Conservation (phyloP, 768 basidiomycete genomes). For the Baorangia bicolor region DNA sequence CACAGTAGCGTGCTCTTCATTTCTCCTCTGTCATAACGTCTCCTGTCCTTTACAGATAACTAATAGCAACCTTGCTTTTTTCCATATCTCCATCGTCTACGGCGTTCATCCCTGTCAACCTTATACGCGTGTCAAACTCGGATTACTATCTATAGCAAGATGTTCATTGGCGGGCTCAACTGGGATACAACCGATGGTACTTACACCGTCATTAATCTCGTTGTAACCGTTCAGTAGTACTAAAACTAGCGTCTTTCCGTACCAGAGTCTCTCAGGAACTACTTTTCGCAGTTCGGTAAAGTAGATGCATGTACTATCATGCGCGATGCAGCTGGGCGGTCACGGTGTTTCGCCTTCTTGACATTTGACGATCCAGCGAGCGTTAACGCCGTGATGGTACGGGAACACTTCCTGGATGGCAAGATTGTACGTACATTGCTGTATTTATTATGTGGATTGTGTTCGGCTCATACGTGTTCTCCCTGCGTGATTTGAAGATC, state of each 20-base stretch:
- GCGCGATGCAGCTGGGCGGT: slow-evolving; percentile 93
- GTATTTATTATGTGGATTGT: slow-evolving; percentile 11
- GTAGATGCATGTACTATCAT: slow-evolving; percentile 99
- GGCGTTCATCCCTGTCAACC: slow-evolving; percentile 26
- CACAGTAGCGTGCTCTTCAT: slow-evolving; percentile 73
- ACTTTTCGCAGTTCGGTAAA: slow-evolving; percentile 95
- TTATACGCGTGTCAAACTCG: slow-evolving; percentile 25
- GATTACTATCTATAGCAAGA: slow-evolving; percentile 72
- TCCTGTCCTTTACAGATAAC: slow-evolving; percentile 70
- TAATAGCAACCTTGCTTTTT: slow-evolving; percentile 68
- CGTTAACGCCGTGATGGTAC: slow-evolving; percentile 94
- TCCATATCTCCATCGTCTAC: slow-evolving; percentile 33
- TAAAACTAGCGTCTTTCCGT: slow-evolving; percentile 35
- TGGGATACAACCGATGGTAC: slow-evolving; percentile 99
- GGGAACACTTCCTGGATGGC: slow-evolving; percentile 93
- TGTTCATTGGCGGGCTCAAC: slow-evolving; percentile 99
- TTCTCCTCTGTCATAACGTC: slow-evolving; percentile 56
- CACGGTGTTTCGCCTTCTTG: slow-evolving; percentile 95
- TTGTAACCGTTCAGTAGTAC: slow-evolving; percentile 41
- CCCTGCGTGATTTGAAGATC: slow-evolving; percentile 56
- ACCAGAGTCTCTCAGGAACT: slow-evolving; percentile 73
- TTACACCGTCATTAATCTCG: slow-evolving; percentile 39
- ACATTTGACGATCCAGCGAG: slow-evolving; percentile 92
- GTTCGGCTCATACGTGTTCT: slow-evolving; percentile 20
- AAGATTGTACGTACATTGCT: slow-evolving; percentile 76